Percentiles rank a stretch among this genome's conserved stretches.
Conservation (phyloP, 2,329 filamentous ascomycete genomes). For the Aphanocladium album region DNA sequence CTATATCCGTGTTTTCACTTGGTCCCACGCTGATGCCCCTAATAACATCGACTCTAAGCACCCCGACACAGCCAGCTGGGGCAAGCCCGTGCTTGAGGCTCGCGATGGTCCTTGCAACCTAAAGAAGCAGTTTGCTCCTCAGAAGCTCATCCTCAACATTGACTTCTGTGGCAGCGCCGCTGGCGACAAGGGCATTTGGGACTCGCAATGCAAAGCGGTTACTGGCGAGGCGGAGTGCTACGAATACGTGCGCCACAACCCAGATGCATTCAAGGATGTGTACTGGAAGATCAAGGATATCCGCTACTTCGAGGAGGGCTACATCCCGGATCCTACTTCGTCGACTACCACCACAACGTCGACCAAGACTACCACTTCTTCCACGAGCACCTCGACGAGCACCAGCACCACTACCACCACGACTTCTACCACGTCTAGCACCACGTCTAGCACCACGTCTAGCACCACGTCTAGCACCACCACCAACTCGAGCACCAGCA, state of each 20-base stretch:
- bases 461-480: not conserved
- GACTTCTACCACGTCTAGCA: slow-evolving; percentile 7
- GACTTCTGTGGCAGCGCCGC: slow-evolving; percentile 9
- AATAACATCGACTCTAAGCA: slow-evolving; percentile 43
- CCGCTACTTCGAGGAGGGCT: slow-evolving; percentile 25
- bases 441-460: slow-evolving; percentile 4
- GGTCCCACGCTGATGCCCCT: slow-evolving; percentile 51
- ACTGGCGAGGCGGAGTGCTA: slow-evolving; percentile 27
- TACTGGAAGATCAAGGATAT: slow-evolving; percentile 44
- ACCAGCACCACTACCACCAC: slow-evolving; percentile 11
- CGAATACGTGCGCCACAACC: slow-evolving; percentile 33
- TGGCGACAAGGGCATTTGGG: not conserved
- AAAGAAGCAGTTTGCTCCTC: slow-evolving; percentile 23
- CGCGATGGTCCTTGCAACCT: slow-evolving; percentile 23
- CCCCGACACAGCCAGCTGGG: slow-evolving; percentile 23
- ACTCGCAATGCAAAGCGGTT: slow-evolving; percentile 18
- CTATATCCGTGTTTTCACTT: slow-evolving; percentile 62
- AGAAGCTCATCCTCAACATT: slow-evolving; percentile 24
- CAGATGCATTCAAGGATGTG: slow-evolving; percentile 31
- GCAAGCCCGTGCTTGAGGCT: slow-evolving; percentile 19
- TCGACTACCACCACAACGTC: slow-evolving; percentile 16
- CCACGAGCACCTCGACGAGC: not conserved
- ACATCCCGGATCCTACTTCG: slow-evolving; percentile 18
- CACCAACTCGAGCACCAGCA: not conserved
- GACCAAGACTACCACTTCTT: slow-evolving; percentile 13